Evolutionary conservation across 257 asterid genomes (phyloP), one percentile per base, ranked within the genome.

Genomic region (Capsicum chinense): DNA sequence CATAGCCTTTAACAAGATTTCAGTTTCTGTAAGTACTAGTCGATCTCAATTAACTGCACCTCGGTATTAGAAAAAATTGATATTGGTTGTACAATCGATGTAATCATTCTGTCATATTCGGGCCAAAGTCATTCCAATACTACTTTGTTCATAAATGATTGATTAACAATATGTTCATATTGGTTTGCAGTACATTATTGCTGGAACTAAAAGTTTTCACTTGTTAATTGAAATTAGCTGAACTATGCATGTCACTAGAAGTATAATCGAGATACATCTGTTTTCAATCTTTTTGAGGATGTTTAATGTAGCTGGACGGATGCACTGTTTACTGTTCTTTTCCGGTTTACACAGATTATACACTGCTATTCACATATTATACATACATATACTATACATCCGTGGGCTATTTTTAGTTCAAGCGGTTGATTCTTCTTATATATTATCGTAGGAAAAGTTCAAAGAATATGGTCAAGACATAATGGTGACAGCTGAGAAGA

Each of bases 401-500:
- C 15, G 48, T 2, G 1, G 47, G 1, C 19, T 33, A 66, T 33
- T 12, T 33, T 33, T 33, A 2, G 10, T 33, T 33, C 6, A 66
- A 66, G n/a, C 5, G 2, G 39, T 66, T 66, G 5, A 10, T 9
- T 60, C 21, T 68, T 57, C 11, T 39, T 52, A 47, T 50, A 50
- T 35, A 15, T 83, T 71, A n/a, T 83, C 33, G 10, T 89, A 90
- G 94, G 92, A 79, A 83, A 56, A 83, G 33, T 50, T 83, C 12
- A 59, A 88, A 54, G 84, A 86, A 5, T 86, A 74, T 62, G 88
- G 90, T 11, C 92, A 90, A 83, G 85, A 85, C 6, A 37, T 11
- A 4, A 86, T 91, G 66, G 83, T 90, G 83, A 54, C 66, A 44
- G 88, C 94, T 14, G 89, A 91, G 83, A 85, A 86, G 15, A 91